Evolutionary conservation across 352 stramenopile genomes (phyloP), one percentile per base, ranked within the genome.

Genomic region (Globisporangium canariense): DNA sequence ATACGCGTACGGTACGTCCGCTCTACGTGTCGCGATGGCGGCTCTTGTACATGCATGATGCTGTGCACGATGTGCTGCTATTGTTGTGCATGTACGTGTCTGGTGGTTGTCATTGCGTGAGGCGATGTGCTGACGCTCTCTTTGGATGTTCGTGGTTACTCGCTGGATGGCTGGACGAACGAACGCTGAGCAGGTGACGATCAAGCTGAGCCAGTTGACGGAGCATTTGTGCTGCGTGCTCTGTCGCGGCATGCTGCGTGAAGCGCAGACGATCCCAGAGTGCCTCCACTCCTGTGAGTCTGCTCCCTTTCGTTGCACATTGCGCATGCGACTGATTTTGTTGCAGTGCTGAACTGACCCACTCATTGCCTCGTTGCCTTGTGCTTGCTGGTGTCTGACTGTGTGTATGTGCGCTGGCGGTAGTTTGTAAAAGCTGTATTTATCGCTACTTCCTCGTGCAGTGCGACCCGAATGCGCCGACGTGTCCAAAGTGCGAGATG

Each of bases 351-450:
- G 1, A 34, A 49, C 2, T 25, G 28, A 0, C 36, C 11, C n/a
- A 45, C 18, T 18, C n/a, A 45, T n/a, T 25, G 30, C n/a, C n/a
- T 22, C 16, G 11, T 45, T 41, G 18, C 2, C 6, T 49, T 3
- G 22, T 20, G 40, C 3, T 55, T 25, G 6, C 18, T 18, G 28
- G 49, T 54, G 47, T 4, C 18, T 32, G 47, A 53, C 16, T 28
- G 22, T n/a, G 30, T 36, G 49, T 55, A 9, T 36, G 3, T 46
- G 16, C 47, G 30, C 34, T 18, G 32, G 18, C n/a, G 14, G 4
- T 43, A 93, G 83, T 94, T 70, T 94, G 86, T 60, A 94, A 94
- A 70, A 92, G 79, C 67, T 94, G 86, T 71, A 89, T 94, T 62
- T 91, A 89, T 66, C 80, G 80, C 4, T 78, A 91, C 52, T 89